A percentile compares a stretch with the other conserved stretches of the same genome.
phyloP scores from a whole-genome alignment of 139 green algal species.

The Eudorina sp. region DNA sequence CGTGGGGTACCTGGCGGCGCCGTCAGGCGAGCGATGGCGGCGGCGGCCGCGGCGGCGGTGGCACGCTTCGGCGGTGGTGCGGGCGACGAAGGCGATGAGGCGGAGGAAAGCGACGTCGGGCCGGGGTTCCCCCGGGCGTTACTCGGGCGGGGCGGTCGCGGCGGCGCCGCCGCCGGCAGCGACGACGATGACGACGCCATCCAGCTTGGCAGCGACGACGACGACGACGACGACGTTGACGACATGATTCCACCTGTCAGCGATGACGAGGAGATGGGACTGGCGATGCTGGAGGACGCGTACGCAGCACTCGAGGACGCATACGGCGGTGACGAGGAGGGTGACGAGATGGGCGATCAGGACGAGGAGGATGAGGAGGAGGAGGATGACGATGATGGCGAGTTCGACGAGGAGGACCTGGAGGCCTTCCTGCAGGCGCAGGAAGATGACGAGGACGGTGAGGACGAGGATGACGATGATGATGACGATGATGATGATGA shows the following conservation, averaged over 20 bases:
- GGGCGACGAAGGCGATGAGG: background rate
- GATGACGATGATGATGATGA: background rate
- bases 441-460: slow-evolving; percentile 1
- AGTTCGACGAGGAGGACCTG: slow-evolving; percentile 1
- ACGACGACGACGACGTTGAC: background rate
- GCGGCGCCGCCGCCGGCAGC: background rate
- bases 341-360: background rate
- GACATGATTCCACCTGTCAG: no score
- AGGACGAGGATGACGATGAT: background rate
- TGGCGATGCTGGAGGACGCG: slow-evolving; percentile 39
- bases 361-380: slow-evolving; percentile 34
- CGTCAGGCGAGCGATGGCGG: background rate
- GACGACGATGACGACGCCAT: background rate
- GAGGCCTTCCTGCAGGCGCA: background rate
- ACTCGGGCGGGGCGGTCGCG: background rate
- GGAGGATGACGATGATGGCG: background rate
- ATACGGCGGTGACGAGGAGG: background rate
- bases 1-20: no score
- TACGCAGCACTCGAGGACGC: slow-evolving; percentile 44
- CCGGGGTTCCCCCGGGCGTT: background rate
- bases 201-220: no score
- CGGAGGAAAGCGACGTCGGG: background rate
- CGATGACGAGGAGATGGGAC: slow-evolving; percentile 36
- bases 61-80: background rate
- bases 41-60: background rate